Base-by-base conservation (phyloP, 2,329 filamentous ascomycete genomes). In the Fusarium sororula region DNA sequence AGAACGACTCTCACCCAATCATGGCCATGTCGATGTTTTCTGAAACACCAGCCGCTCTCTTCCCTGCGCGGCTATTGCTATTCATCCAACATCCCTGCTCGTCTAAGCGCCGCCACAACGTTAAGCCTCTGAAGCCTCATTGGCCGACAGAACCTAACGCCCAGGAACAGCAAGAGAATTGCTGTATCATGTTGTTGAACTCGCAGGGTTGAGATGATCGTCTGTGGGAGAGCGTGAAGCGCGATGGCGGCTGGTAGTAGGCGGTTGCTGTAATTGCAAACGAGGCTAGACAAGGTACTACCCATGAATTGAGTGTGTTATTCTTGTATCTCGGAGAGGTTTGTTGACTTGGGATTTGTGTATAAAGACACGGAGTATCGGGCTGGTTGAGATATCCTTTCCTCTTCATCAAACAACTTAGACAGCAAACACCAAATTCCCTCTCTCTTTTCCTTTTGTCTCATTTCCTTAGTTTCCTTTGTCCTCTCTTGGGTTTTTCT, bases 201-300 rank as follows among this genome's bases (percentile, higher is more conserved):
- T 51, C 30, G 42, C 59, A 61, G 56, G 66, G 51, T 65, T 56
- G 58, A 55, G 24, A 44, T 50, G 55, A 35, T 51, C 26, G 51
- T 53, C 45, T 50, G 55, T 62, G 57, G 63, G 63, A 42, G 53
- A 51, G 26, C 37, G 47, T 55, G 61, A 75, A 72, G 73, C 73
- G 63, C 63, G 73, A 66, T 59, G 61, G 44, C 68, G 66, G 70
- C 66, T 73, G 72, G 73, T n/a, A 51, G 48, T 56, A 51, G 64
- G 77, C 74, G 75, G 75, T 61, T 79, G 75, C 75, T 79, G 74
- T 63, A 73, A 69, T 66, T 78, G 73, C 74, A 75, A 79, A 70
- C 66, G 48, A 66, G 56, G 63, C 70, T 70, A 70, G 77, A 72
- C 78, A 72, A 70, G 72, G 59, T 39, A 13, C 24, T 55, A 55